Base-by-base conservation (phyloP, 2,329 filamentous ascomycete species). In the Cordyceps sp. region DNA sequence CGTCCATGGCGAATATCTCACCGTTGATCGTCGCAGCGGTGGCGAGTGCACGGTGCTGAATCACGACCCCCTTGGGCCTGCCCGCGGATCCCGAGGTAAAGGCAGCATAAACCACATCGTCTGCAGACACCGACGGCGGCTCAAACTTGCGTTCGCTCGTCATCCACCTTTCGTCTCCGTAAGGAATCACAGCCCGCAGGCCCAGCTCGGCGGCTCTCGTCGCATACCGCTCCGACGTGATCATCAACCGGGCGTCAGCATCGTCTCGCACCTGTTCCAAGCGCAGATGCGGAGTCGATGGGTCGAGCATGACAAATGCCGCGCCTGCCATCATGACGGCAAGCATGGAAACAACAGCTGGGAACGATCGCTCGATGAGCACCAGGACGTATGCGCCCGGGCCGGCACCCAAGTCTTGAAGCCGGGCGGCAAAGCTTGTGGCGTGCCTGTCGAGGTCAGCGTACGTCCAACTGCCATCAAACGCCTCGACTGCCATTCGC, bases 31-130 rank as follows among this genome's bases (percentile, higher is more conserved):
- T 26, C 7, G 34, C 27, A 14, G 31, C 25, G 4, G 36, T 36
- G 17, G 19, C 26, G 26, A 38, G 26, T 3, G 31, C 16, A 15
- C 32, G 29, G 16, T 38, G 36, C 22, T 33, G 26, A 17, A 38
- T 28, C 9, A 37, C 18, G 9, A 41, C 31, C 4, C 37, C 61
- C 46, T 66, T 69, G 2, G 64, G 64, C 16, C 47, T 49, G 6
- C 64, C 64, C 0, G 64, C 67, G 16, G 58, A 64, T 13, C 64
- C 64, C 5, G 61, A 66, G 14, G 64, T 69, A 39, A 66, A 68
- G 44, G 66, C 59, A 39, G 64, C 59, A 20, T 45, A 49, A 12
- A 37, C 22, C 4, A 18, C 21, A 6, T 15, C 27, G 29, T 23
- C 35, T n/a, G 22, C 37, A 4, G 32, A 34, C 4, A 33, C 22